Conservation (phyloP, 768 basidiomycete genomes). For the Amanita subjunquillea region DNA sequence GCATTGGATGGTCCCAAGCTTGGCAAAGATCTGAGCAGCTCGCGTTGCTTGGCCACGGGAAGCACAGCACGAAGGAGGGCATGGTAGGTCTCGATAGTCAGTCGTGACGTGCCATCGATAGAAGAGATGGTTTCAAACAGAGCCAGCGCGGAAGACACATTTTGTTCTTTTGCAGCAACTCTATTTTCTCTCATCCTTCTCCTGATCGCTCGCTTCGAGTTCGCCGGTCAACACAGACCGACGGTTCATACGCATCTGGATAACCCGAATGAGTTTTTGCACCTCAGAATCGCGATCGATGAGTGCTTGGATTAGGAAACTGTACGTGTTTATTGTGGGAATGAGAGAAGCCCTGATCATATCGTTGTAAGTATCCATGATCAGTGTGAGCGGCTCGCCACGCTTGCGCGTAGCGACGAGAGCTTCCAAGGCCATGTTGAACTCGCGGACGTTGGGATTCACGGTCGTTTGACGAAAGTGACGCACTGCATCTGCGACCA, state of each 20-base stretch:
- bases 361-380: constrained; percentile 63
- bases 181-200: constrained; percentile 28
- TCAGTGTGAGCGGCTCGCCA: constrained; percentile 43
- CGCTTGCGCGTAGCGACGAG: constrained; percentile 32
- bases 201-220: constrained; percentile 10
- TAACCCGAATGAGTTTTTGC: constrained; percentile 26
- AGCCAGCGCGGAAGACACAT: constrained; percentile 59
- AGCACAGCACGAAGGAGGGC: constrained; percentile 52
- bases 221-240: constrained; percentile 17
- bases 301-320: constrained; percentile 48
- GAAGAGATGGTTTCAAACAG: constrained; percentile 53
- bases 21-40: constrained; percentile 56
- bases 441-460: constrained; percentile 36
- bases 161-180: constrained; percentile 44
- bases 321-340: constrained; percentile 58
- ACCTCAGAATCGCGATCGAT: constrained; percentile 63
- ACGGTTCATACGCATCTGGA: constrained; percentile 32
- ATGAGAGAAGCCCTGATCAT: constrained; percentile 52
- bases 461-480: constrained; percentile 18
- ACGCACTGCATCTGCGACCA: constrained; percentile 24
- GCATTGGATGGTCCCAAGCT: constrained; percentile 37
- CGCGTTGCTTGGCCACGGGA: constrained; percentile 43
- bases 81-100: constrained; percentile 33
- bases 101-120: constrained; percentile 14
- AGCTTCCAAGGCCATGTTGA: constrained; percentile 53